Base-by-base conservation (phyloP, 768 basidiomycete species). In the Exidia glandulosa region DNA sequence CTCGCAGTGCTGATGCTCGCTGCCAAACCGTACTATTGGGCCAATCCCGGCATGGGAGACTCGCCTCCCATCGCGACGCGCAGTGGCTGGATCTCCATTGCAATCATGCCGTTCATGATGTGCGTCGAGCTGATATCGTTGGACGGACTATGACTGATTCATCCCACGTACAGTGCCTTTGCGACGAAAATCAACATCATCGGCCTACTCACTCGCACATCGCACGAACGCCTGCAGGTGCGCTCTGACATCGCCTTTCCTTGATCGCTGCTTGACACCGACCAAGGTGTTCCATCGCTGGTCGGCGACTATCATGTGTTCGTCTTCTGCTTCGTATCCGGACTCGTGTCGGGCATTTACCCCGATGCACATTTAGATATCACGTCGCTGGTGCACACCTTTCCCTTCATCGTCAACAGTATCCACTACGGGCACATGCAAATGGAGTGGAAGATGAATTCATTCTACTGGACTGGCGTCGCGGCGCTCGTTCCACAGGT, bases 211-310 rank as follows among this genome's bases (percentile, higher is more conserved):
- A 70, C 71, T 5, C 67, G 68, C 37, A 66, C 67, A 1, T 70
- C 72, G 33, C 73, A 75, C 64, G 74, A 75, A 61, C 72, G 72
- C 50, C 68, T 73, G 10, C 73, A n/a, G n/a, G n/a, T n/a, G n/a
- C n/a, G n/a, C n/a, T n/a, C n/a, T n/a, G n/a, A n/a, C n/a, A n/a
- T n/a, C n/a, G n/a, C n/a, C 74, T 61, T 70, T 74, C 10, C 70
- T 68, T 59, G 73, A 75, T 61, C 70, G 71, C 31, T 73, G 72
- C 71, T 59, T 68, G 0, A 70, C 71, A 7, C 45, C 65, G 47
- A 58, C 72, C 32, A 73, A 75, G 61, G 71, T 74, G 6, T 71
- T 68, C 60, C 74, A 75, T 61, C 70, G 71, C 31, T 73, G 72
- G 72, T 59, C 68, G 0, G 70, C 71, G 6, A 48, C 65, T 41